These are phyloP conservation scores for Dioszegia aurantiaca DNA, from an alignment of 768 basidiomycete genomes.

Conservation along the genomic window DNA sequence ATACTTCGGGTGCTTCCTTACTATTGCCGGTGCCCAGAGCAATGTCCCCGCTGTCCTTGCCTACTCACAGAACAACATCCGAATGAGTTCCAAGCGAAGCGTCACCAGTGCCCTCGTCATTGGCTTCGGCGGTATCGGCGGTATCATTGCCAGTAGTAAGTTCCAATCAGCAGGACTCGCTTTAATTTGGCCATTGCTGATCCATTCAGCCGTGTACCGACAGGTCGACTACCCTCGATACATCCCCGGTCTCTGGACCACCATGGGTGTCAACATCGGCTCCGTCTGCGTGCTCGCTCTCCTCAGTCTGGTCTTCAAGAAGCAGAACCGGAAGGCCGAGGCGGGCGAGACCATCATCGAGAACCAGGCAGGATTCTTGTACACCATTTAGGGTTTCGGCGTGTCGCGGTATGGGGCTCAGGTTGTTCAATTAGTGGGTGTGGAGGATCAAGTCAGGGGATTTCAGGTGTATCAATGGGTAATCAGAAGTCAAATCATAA, in stretches of 20 bases:
- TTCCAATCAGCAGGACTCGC: not conserved
- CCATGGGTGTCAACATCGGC: conserved; percentile 17
- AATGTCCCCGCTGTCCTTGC: conserved; percentile 35
- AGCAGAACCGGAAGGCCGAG: conserved; percentile 10
- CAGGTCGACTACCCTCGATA: conserved; percentile 28
- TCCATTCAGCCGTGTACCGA: conserved; percentile 17
- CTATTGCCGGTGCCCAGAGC: conserved; percentile 22
- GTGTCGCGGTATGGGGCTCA: no score
- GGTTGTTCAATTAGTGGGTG: no score
- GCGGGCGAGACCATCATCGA: conserved; percentile 6
- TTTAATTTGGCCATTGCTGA: no score
- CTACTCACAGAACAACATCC: conserved; percentile 31
- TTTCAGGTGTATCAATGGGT: no score
- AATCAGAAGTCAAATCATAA: no score
- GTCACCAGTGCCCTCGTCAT: conserved; percentile 31
- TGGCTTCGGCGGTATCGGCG: conserved; percentile 36
- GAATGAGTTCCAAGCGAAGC: conserved; percentile 25
- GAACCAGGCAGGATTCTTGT: conserved; percentile 7
- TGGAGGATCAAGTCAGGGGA: no score
- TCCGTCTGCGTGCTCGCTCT: conserved; percentile 10
- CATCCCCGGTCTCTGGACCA: conserved; percentile 21
- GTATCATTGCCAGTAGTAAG: conserved; percentile 29
- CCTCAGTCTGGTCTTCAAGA: conserved; percentile 10
- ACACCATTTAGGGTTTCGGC: conserved; percentile 17
- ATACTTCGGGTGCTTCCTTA: conserved; percentile 34